phyloP scores from a whole-genome alignment of 176 grass and related monocot genomes.

The Metroxylon sagu region DNA sequence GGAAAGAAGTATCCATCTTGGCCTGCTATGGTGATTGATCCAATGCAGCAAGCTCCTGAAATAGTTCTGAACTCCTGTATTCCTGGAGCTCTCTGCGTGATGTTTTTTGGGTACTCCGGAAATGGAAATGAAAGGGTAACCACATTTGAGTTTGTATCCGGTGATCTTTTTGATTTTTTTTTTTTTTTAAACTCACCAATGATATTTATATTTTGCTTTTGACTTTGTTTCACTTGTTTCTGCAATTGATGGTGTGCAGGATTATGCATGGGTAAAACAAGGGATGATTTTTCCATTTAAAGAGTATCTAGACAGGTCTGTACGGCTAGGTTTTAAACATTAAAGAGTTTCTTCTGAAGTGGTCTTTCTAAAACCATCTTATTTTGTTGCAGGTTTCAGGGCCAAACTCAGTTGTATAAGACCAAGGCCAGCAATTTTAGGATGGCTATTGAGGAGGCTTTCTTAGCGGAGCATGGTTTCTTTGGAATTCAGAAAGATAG shows the following conservation, averaged over 20 bases:
- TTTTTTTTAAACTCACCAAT: neutral
- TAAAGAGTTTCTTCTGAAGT: neutral
- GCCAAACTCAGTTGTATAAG: slow-evolving; percentile 52
- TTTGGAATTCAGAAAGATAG: slow-evolving; percentile 36
- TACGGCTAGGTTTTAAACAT: neutral
- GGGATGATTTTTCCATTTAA: slow-evolving; percentile 83
- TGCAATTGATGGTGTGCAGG: slow-evolving; percentile 26
- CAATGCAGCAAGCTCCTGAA: slow-evolving; percentile 48
- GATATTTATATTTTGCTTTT: neutral
- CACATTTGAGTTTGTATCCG: neutral
- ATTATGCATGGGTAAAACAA: slow-evolving; percentile 85
- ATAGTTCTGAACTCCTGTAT: slow-evolving; percentile 74
- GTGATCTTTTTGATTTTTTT: neutral
- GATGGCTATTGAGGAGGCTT: slow-evolving; percentile 83
- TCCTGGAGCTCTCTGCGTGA: slow-evolving; percentile 64
- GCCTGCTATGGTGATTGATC: slow-evolving; percentile 84
- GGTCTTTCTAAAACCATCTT: neutral
- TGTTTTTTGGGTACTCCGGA: slow-evolving; percentile 64
- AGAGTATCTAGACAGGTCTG: slow-evolving; percentile 61
- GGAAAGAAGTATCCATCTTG: slow-evolving; percentile 68
- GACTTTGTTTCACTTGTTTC: neutral
- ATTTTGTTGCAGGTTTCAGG: slow-evolving; percentile 57
- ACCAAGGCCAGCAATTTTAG: slow-evolving; percentile 50
- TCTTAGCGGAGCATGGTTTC: slow-evolving; percentile 62
- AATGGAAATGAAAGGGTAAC: slow-evolving; percentile 57